Base-by-base conservation (phyloP, 768 basidiomycete species). In the Hydnomerulius pinastri region DNA sequence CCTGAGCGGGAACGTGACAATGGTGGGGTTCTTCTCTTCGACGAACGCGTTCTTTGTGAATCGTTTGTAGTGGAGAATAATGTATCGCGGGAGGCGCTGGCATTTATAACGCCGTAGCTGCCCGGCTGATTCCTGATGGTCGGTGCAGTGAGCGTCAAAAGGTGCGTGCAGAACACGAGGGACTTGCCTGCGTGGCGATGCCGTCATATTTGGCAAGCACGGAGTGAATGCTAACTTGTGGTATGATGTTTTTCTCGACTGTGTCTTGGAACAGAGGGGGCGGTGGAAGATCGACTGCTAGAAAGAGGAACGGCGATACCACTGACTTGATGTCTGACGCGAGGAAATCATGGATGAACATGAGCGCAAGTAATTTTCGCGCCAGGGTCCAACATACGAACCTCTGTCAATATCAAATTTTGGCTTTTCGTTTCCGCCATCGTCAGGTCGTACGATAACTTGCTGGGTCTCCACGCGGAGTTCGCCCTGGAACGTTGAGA, bases 21-120 rank as follows among this genome's bases (percentile, higher is more conserved):
- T 95, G 1, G 97, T 99, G 7, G 96, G 96, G 62, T 99, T 99
- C 71, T 97, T 97, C 70, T 99, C 97, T 69, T 98, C 96, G 6
- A 98, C 94, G 61, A 98, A 98, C 45, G 78, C 78, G 67, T 98
- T 99, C 68, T 91, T 97, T 20, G 92, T 94, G 72, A 98, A 99
- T 32, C 97, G 84, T 68, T 95, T 98, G 78, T 88, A 95, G 67
- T 96, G 91, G 17, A 98, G 75, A 61, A 98, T 89, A 62, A 99
- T 85, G 65, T 97, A 98, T 43, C 79, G 90, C 32, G 97, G 97
- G 53, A 99, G 74, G 30, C 79, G 77, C 60, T 90, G 90, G 60
- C 95, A 87, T 68, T 98, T 95, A 72, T 87, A 98, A 48, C 94
- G 79, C 59, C 90, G 85, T 29, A 99, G 72, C 69, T 85, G 87